Percentiles rank a stretch among this genome's conserved stretches.
These are phyloP conservation scores for Rhodotorula paludigena DNA, from an alignment of 768 basidiomycete species.

Conservation along the genomic window DNA sequence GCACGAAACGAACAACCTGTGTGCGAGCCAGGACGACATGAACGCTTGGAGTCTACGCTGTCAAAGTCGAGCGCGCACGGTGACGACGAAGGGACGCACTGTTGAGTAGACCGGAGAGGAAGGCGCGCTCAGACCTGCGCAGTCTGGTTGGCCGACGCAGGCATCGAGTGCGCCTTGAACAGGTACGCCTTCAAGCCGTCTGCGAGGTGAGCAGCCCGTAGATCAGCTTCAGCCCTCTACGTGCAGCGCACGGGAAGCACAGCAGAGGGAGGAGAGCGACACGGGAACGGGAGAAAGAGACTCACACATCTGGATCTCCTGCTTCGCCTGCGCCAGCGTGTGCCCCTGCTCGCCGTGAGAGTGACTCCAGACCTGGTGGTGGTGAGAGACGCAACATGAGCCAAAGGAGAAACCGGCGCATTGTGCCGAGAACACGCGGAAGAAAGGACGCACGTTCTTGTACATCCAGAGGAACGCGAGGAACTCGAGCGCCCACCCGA, in stretches of 20 bases:
- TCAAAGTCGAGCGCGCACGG: too few relatives aligned
- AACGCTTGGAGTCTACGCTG: too few relatives aligned
- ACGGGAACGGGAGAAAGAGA: not conserved
- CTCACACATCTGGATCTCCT: constrained; percentile 66
- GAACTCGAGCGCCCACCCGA: constrained; percentile 83
- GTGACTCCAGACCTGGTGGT: constrained; percentile 21
- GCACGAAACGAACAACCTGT: too few relatives aligned
- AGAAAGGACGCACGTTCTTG: constrained; percentile 27
- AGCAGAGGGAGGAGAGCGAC: not conserved
- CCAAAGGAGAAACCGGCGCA: too few relatives aligned
- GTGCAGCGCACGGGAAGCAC: not conserved
- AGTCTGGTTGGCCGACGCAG: not conserved
- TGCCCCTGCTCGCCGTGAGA: constrained; percentile 64
- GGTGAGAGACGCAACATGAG: too few relatives aligned
- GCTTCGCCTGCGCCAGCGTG: constrained; percentile 65
- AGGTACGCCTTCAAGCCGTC: constrained; percentile 31
- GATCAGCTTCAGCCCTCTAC: too few relatives aligned
- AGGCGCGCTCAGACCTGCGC: constrained; percentile 4
- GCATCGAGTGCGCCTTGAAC: constrained; percentile 20
- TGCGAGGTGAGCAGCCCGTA: too few relatives aligned
- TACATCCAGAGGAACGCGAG: constrained; percentile 52
- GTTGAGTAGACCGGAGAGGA: too few relatives aligned
- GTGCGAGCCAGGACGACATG: too few relatives aligned
- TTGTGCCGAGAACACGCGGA: too few relatives aligned
- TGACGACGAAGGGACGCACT: too few relatives aligned